Conservation (phyloP, 306 rosid genomes). For the Notholithocarpus densiflorus region DNA sequence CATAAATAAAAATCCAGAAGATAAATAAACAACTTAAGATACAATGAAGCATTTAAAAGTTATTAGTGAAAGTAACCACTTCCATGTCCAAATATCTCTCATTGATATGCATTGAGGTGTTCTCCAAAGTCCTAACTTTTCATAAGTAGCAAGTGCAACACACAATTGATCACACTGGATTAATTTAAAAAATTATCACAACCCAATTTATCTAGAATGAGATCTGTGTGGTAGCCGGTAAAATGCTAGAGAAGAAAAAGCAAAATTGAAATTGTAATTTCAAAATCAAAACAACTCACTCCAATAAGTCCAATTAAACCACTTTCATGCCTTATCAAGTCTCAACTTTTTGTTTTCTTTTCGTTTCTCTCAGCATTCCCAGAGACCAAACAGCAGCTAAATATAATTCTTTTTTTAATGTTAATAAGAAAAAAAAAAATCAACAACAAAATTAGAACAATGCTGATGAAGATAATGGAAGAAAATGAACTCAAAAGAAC, state of each 20-base stretch:
- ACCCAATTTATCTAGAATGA: not conserved
- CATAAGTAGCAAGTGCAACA: not conserved
- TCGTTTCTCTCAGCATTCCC: conserved; percentile 3
- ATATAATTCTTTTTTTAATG: not conserved
- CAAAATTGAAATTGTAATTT: not conserved
- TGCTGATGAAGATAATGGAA: not conserved
- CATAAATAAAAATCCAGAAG: not conserved
- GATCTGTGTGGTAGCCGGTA: not conserved
- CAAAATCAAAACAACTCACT: not conserved
- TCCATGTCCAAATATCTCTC: not conserved
- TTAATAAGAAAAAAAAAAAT: not conserved
- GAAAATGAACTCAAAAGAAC: not conserved
- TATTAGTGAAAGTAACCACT: not conserved
- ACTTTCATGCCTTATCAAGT: not conserved
- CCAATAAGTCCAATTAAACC: not conserved
- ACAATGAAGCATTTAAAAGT: not conserved
- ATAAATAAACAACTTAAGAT: conserved; percentile 5
- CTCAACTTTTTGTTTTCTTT: conserved; percentile 9
- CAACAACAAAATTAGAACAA: not conserved
- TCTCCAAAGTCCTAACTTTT: conserved; percentile 1
- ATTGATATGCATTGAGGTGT: not conserved
- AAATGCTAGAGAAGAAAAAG: not conserved
- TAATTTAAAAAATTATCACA: not conserved
- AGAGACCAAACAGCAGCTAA: conserved; percentile 1
- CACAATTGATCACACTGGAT: not conserved